Evolutionary conservation across 495 filamentous ascomycete genomes (phyloP).

Genomic region (Hypoxylon trugodes): DNA sequence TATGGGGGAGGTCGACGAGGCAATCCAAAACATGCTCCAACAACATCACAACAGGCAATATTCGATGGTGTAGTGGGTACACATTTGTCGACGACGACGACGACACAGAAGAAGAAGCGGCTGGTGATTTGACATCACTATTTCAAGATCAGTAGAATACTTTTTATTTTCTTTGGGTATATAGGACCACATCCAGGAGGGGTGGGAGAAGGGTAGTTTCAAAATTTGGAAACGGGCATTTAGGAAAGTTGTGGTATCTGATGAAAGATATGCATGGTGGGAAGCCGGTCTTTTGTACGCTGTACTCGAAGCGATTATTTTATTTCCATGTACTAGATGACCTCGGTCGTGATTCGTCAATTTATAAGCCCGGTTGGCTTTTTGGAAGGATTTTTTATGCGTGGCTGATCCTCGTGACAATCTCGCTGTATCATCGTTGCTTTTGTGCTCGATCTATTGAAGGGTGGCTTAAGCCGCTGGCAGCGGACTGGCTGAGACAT

Average conservation of each 20-base stretch:
- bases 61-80: conserved; percentile 42
- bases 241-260: conserved; percentile 12
- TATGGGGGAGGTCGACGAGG: conserved; percentile 67
- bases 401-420: conserved; percentile 17
- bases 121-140: conserved; percentile 11
- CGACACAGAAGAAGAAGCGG: conserved; percentile 8
- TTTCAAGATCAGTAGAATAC: conserved; percentile 28
- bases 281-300: conserved; percentile 39
- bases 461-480: not conserved
- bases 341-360: not conserved
- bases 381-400: conserved; percentile 6
- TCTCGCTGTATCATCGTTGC: conserved; percentile 9
- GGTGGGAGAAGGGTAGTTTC: conserved; percentile 20
- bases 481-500: conserved; percentile 1
- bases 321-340: conserved; percentile 25
- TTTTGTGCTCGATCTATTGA: conserved; percentile 6
- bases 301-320: conserved; percentile 30
- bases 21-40: conserved; percentile 65
- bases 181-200: conserved; percentile 26
- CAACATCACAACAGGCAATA: conserved; percentile 57
- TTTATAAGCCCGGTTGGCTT: conserved; percentile 3
- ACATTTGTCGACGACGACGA: conserved; percentile 23
- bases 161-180: conserved; percentile 16
- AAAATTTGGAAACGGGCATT: conserved; percentile 35
- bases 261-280: conserved; percentile 19